Evolutionary conservation across 768 basidiomycete species (phyloP).

Genomic region (Auricularia heimuer): DNA sequence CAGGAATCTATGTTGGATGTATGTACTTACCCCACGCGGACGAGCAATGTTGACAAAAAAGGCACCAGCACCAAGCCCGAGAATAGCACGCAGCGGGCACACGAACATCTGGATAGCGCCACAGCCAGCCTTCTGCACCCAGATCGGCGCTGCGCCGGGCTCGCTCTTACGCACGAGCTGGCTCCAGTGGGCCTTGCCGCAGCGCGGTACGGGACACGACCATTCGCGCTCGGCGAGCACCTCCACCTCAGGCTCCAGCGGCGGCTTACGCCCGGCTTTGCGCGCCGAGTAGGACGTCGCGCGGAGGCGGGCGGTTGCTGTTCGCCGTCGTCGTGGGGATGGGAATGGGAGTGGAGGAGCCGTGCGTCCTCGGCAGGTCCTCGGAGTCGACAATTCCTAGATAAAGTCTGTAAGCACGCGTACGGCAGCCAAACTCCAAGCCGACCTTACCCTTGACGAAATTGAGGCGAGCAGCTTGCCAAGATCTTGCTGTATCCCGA

Average conservation of each 20-base stretch:
- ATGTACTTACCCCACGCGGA: too few relatives aligned
- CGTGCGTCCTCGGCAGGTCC: slow-evolving; percentile 45
- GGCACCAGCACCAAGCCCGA: too few relatives aligned
- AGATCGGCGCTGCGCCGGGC: background rate
- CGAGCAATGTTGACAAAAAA: too few relatives aligned
- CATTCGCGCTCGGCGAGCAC: slow-evolving; percentile 1
- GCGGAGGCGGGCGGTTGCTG: too few relatives aligned
- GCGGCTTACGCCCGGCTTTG: background rate
- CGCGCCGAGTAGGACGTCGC: too few relatives aligned
- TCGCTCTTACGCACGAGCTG: background rate
- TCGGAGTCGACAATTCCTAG: slow-evolving; percentile 92
- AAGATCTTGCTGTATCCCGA: too few relatives aligned
- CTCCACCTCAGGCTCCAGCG: background rate
- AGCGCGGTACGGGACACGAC: background rate
- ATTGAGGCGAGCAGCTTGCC: slow-evolving; percentile 49
- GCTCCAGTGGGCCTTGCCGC: background rate
- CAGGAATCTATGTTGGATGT: too few relatives aligned
- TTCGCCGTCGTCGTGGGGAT: too few relatives aligned
- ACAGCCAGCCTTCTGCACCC: background rate
- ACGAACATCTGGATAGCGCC: background rate
- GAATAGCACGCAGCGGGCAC: background rate
- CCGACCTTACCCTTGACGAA: slow-evolving; percentile 73
- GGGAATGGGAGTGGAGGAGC: background rate
- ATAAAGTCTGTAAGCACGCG: too few relatives aligned
- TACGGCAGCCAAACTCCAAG: too few relatives aligned